Evolutionary conservation across 208 protist species (phyloP), one percentile per base, ranked within the genome.

Genomic region (Trypanosoma boissoni): DNA sequence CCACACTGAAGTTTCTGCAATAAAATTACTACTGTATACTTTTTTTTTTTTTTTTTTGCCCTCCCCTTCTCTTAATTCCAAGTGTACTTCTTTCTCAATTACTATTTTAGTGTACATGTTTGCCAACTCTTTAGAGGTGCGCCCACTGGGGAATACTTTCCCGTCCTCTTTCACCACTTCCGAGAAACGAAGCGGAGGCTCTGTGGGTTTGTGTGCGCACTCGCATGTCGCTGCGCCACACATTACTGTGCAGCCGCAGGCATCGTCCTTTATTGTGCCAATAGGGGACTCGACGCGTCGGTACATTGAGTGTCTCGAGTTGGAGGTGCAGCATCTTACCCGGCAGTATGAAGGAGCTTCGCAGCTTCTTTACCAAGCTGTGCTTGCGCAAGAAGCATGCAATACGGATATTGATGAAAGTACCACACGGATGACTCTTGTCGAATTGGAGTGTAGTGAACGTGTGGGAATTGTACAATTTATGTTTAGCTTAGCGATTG

Each of bases 291-390:
- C 57, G 8, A 8, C 36, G 24, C 26, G 24, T 1, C 48, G 58
- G 12, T 79, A 79, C 36, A 72, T 79, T 50, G 55, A 63, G 34
- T 32, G 31, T n/a, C 56, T 79, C 29, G 73, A 79, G 50, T 20
- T 36, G 26, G 73, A 79, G 49, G 57, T 79, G 8, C 16, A 2
- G n/a, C 28, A 44, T 6, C 53, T 74, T 18, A 65, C 66, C 16
- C 58, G 50, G 43, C 73, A 79, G 56, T 61, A 68, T 29, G 57
- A 58, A 16, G 27, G 42, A 14, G 57, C 62, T 0, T 69, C 56
- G 31, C 28, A 37, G 34, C 24, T 70, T 9, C 50, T 79, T 6
- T 64, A 55, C 18, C 45, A 28, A 2, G 66, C 48, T 14, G 55
- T 58, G 1, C 31, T 56, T 9, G 55, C 43, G 1, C 56, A 71